Percentiles rank a stretch among this genome's conserved stretches.
Evolutionary conservation across 345 rosid species (phyloP).

Genomic region (Dimocarpus longan): DNA sequence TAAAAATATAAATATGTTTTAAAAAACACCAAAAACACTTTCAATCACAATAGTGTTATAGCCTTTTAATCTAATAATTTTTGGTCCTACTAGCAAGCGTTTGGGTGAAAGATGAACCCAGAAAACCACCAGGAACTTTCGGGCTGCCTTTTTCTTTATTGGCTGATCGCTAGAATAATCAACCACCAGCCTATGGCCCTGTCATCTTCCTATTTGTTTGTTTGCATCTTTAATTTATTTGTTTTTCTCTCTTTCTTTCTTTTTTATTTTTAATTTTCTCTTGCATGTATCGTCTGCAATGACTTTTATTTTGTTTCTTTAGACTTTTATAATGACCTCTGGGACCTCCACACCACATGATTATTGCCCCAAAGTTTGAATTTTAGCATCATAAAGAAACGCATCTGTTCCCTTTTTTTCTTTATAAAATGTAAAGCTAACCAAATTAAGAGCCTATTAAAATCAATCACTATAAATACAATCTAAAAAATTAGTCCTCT

Average conservation of each 20-base stretch:
- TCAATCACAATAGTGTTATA: too few relatives aligned
- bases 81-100: background rate
- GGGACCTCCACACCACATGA: slow-evolving; percentile 9
- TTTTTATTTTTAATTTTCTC: background rate
- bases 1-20: too few relatives aligned
- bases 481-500: background rate
- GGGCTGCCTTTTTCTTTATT: background rate
- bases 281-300: slow-evolving; percentile 7
- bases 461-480: background rate
- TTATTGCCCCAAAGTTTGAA: slow-evolving; percentile 1
- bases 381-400: background rate
- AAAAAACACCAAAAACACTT: too few relatives aligned
- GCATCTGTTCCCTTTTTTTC: background rate
- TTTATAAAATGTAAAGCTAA: too few relatives aligned
- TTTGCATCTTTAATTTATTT: background rate
- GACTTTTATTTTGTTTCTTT: slow-evolving; percentile 19
- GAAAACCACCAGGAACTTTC: slow-evolving; percentile 19
- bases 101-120: slow-evolving; percentile 3
- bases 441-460: background rate
- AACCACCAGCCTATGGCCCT: background rate
- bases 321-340: background rate
- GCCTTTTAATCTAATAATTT: background rate
- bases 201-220: background rate
- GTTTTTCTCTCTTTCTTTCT: background rate
- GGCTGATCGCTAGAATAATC: background rate